Evolutionary conservation across 495 filamentous ascomycete genomes (phyloP).

Genomic region (Aspergillus affinis): DNA sequence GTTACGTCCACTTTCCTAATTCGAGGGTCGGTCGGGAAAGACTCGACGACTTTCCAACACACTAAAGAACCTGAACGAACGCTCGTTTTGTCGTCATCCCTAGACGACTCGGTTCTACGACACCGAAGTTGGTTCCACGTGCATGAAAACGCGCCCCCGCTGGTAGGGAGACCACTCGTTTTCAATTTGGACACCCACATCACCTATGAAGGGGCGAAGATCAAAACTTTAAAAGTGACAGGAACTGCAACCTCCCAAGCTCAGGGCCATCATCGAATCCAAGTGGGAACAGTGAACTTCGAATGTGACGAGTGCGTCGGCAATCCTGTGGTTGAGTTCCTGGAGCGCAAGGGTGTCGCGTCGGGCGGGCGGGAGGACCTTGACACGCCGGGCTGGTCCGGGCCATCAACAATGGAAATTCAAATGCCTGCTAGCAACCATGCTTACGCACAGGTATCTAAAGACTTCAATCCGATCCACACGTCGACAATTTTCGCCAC

Average conservation of each 20-base stretch:
- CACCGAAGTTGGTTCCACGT: constrained; percentile 24
- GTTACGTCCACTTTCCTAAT: constrained; percentile 32
- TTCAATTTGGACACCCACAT: constrained; percentile 20
- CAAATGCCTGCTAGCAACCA: constrained; percentile 27
- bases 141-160: constrained; percentile 9
- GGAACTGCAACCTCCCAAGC: constrained; percentile 9
- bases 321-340: constrained; percentile 35
- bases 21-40: constrained; percentile 15
- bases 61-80: constrained; percentile 15
- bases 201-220: constrained; percentile 4
- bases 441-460: constrained; percentile 29
- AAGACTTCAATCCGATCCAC: constrained; percentile 42
- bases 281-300: constrained; percentile 15
- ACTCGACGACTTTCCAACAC: constrained; percentile 17
- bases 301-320: constrained; percentile 12
- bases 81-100: constrained; percentile 8
- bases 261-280: background rate
- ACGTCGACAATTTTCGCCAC: constrained; percentile 29
- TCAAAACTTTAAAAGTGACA: constrained; percentile 13
- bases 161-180: constrained; percentile 20
- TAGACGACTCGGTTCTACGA: constrained; percentile 21
- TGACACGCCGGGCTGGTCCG: constrained; percentile 10
- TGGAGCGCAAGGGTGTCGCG: constrained; percentile 26
- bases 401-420: constrained; percentile 16
- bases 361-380: constrained; percentile 13